phyloP scores from a whole-genome alignment of 495 filamentous ascomycete species.

The Neurospora sp. region DNA sequence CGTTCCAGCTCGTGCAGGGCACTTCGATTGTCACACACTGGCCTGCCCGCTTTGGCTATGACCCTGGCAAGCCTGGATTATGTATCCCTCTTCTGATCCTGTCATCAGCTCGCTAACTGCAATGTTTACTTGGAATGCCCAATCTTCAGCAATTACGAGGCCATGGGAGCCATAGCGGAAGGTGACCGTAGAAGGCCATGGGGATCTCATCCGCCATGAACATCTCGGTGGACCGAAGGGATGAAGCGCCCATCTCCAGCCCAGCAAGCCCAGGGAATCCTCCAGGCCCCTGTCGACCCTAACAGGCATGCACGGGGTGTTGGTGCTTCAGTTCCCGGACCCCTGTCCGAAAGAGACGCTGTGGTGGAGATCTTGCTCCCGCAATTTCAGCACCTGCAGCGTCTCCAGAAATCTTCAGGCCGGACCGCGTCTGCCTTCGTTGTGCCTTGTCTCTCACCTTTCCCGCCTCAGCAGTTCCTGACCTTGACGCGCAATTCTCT shows the following conservation, averaged over 20 bases:
- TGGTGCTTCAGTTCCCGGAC: background rate
- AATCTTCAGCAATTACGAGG: background rate
- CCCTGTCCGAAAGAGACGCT: background rate
- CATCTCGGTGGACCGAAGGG: background rate
- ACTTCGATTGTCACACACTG: background rate
- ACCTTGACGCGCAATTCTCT: slow-evolving; percentile 14
- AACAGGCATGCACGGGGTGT: background rate
- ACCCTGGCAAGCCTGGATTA: background rate
- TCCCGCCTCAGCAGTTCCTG: slow-evolving; percentile 11
- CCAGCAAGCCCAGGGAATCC: slow-evolving; percentile 1
- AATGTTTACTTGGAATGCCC: background rate
- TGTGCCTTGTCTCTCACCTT: background rate
- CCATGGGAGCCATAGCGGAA: background rate
- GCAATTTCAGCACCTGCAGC: slow-evolving; percentile 6
- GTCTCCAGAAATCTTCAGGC: slow-evolving; percentile 6
- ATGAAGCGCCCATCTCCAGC: slow-evolving; percentile 6
- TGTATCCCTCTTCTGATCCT: background rate
- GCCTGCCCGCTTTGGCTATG: background rate
- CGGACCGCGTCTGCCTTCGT: background rate
- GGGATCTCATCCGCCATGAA: background rate
- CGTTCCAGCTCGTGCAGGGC: background rate
- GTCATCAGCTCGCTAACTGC: background rate
- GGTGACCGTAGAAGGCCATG: background rate
- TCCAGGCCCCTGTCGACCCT: slow-evolving; percentile 1
- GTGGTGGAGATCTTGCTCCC: background rate